phyloP scores from a whole-genome alignment of 495 filamentous ascomycete species.

The Trichoderma virens region DNA sequence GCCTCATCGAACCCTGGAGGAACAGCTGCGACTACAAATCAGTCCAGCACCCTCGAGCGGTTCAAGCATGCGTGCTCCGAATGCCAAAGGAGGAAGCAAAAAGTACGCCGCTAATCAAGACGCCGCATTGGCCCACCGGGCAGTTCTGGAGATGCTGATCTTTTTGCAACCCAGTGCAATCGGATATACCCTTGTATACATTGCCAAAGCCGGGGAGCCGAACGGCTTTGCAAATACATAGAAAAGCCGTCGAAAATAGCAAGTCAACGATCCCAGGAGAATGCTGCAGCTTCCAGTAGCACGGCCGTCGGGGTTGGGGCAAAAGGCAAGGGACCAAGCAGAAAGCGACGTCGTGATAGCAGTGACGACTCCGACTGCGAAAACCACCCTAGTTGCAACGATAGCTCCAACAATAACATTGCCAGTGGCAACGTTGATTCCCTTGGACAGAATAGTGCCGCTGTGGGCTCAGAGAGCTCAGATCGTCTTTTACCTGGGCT shows the following conservation, averaged over 20 bases:
- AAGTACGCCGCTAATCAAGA: slow-evolving; percentile 20
- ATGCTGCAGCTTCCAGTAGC: too few species aligned
- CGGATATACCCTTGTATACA: slow-evolving; percentile 38
- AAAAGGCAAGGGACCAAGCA: too few species aligned
- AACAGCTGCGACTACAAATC: too few species aligned
- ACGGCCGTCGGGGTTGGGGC: too few species aligned
- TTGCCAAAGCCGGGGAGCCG: slow-evolving; percentile 31
- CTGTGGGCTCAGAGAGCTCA: background rate
- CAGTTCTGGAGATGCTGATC: background rate
- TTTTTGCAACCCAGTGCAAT: slow-evolving; percentile 29
- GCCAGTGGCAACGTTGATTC: background rate
- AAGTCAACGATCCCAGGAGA: too few species aligned
- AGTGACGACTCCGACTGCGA: background rate
- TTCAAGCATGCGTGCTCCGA: slow-evolving; percentile 13
- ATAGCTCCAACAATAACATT: slow-evolving; percentile 11
- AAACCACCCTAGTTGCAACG: slow-evolving; percentile 5
- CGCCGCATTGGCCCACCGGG: too few species aligned
- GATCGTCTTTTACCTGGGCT: too few species aligned
- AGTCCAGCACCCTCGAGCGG: background rate
- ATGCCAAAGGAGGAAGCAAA: slow-evolving; percentile 37
- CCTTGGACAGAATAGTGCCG: background rate
- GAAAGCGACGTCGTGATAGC: too few species aligned
- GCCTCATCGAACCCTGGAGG: too few species aligned
- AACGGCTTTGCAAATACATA: slow-evolving; percentile 31
- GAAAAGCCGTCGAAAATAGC: slow-evolving; percentile 14